Conservation (phyloP, 2,329 filamentous ascomycete species). For the Penicillium expansum region DNA sequence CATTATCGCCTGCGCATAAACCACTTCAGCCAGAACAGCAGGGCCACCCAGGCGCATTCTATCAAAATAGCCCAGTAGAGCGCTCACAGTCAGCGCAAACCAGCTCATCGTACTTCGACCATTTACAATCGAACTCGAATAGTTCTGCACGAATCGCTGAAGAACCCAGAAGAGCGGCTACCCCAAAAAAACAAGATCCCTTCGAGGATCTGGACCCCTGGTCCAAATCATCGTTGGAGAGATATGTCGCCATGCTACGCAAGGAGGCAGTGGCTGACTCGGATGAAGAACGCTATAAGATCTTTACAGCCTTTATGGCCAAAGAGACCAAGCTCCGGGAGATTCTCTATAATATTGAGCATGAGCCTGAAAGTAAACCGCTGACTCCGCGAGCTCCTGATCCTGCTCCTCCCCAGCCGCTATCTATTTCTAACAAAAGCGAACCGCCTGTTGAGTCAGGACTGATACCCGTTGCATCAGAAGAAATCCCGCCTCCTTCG, state of each 20-base stretch:
- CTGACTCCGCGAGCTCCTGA: conserved; percentile 9
- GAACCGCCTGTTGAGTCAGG: conserved; percentile 29
- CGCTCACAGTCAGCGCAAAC: conserved; percentile 10
- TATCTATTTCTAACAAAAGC: conserved; percentile 10
- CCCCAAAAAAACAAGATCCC: conserved; percentile 39
- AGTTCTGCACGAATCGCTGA: conserved; percentile 8
- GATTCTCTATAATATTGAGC: conserved; percentile 50
- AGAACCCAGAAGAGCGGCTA: conserved; percentile 4
- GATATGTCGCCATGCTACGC: conserved; percentile 55
- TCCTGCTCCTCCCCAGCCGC: conserved; percentile 7
- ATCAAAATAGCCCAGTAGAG: conserved; percentile 14
- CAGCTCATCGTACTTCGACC: neutral
- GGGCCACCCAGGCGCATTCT: conserved; percentile 11
- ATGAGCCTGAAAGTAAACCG: conserved; percentile 30
- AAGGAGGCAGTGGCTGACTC: conserved; percentile 49
- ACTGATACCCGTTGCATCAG: conserved; percentile 34
- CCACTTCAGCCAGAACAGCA: conserved; percentile 11
- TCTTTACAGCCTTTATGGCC: conserved; percentile 51
- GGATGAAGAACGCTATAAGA: conserved; percentile 53
- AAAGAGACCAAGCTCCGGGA: conserved; percentile 50
- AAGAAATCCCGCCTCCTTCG: conserved; percentile 16
- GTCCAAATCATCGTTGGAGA: conserved; percentile 55
- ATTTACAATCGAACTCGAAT: conserved; percentile 6
- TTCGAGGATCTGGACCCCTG: conserved; percentile 56
- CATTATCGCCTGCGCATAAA: conserved; percentile 27